Evolutionary conservation across 768 basidiomycete species (phyloP), one percentile per base, ranked within the genome.

Genomic region (Leccinum incarnatum): DNA sequence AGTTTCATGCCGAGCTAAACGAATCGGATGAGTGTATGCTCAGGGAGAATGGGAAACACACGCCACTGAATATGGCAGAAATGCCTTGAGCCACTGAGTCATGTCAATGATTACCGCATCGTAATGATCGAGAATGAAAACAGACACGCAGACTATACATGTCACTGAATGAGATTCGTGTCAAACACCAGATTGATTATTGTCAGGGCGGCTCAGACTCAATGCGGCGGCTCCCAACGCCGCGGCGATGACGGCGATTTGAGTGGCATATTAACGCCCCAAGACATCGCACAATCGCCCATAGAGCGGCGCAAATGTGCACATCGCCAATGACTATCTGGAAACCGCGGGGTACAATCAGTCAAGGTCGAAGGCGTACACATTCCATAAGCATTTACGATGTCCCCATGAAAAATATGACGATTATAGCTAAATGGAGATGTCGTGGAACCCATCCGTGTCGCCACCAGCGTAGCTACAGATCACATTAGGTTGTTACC

Each of bases 231-330:
- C 85, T 4, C 91, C 90, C 2, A 87, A 55, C 23, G 75, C 81
- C 4, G 85, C 81, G 52, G 85, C 84, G 9, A 83, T 58, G 2
- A 91, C 74, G 3, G 89, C 90, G 0, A 77, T 75, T 56, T 84
- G 86, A 64, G 84, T 86, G 10, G 89, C 90, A 36, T 81, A 82
- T 61, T 82, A 78, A 21, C 91, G 78, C 9, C 91, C 91, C 72
- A 92, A 69, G 14, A 88, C 87, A 70, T 89, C 84, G 67, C 84
- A 88, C 17, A 93, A 74, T 19, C 89, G 83, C 37, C 91, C 91
- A 68, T 92, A 92, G 8, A 93, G 76, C 0, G 89, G 91, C 2
- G 89, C 91, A 64, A 92, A 92, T 2, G 90, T 90, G 69, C 87
- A 89, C 15, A 83, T 89, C 10, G 91, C 87, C 19, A 92, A 79